Evolutionary conservation across 257 asterid species (phyloP).

Genomic region (Scutellaria barbata): DNA sequence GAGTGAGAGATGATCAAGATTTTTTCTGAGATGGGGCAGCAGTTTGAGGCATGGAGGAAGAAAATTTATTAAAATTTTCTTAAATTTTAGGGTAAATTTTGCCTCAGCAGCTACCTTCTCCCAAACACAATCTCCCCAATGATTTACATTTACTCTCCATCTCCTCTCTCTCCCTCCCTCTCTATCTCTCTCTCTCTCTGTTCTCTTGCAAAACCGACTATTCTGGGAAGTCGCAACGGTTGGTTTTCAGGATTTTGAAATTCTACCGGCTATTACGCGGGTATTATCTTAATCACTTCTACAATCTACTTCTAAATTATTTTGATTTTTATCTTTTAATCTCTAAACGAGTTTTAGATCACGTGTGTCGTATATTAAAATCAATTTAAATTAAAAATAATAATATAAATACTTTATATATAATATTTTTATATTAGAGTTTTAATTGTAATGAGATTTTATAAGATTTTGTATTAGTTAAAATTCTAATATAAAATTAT

Average conservation of each 20-base stretch:
- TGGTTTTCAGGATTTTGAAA: slow-evolving; percentile 28
- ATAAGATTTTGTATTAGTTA: no score
- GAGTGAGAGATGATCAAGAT: slow-evolving; percentile 40
- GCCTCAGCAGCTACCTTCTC: slow-evolving; percentile 46
- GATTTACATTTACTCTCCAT: slow-evolving; percentile 28
- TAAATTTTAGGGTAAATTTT: slow-evolving; percentile 33
- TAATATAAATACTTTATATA: no score
- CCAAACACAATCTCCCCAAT: slow-evolving; percentile 28
- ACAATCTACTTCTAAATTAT: not conserved
- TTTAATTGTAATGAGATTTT: no score
- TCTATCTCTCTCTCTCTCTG: slow-evolving; percentile 21
- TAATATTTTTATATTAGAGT: no score
- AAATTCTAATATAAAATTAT: no score
- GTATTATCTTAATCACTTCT: not conserved
- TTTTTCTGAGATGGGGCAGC: slow-evolving; percentile 45
- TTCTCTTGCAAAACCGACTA: slow-evolving; percentile 37
- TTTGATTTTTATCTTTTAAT: not conserved
- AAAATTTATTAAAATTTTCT: slow-evolving; percentile 25
- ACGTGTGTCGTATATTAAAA: no score
- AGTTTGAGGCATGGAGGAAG: slow-evolving; percentile 43
- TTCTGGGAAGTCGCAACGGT: slow-evolving; percentile 47
- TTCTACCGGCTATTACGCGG: slow-evolving; percentile 45
- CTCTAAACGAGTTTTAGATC: no score
- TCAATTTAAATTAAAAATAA: no score
- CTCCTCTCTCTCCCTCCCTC: not conserved